Percentiles rank a stretch among this genome's conserved stretches.
Evolutionary conservation across 2,329 filamentous ascomycete genomes (phyloP).

Genomic region (Aspergillus viridinutans): DNA sequence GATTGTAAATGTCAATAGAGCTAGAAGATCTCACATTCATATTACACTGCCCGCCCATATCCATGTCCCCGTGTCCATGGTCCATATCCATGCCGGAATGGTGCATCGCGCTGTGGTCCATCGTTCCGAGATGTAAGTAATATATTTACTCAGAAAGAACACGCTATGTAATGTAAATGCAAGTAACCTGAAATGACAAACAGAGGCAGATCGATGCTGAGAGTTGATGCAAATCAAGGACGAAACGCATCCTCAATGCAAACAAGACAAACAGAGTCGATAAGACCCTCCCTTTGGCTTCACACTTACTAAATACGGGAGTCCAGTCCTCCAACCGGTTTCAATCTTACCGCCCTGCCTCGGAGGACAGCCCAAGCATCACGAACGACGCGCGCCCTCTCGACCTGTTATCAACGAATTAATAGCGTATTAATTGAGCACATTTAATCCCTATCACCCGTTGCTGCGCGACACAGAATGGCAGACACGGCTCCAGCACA

Average conservation of each 20-base stretch:
- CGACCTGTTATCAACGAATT: background rate
- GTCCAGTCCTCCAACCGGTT: background rate
- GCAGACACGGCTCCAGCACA: constrained; percentile 15
- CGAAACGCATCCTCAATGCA: constrained; percentile 19
- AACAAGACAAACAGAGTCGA: constrained; percentile 33
- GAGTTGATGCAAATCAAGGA: constrained; percentile 7
- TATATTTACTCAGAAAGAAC: background rate
- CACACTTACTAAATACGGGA: background rate
- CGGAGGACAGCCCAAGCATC: background rate
- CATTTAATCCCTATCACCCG: no score
- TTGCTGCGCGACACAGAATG: constrained; percentile 23
- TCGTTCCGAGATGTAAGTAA: constrained; percentile 3
- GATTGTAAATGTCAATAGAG: background rate
- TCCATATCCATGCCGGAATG: constrained; percentile 39
- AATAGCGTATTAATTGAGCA: background rate
- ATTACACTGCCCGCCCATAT: constrained; percentile 67
- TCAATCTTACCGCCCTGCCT: background rate
- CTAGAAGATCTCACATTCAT: constrained; percentile 69
- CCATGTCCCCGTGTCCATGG: constrained; percentile 50
- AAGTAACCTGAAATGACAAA: background rate
- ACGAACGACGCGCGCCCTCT: background rate
- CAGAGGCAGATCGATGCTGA: background rate
- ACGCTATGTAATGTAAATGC: background rate
- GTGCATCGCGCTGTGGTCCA: constrained; percentile 37
- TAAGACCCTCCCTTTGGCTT: constrained; percentile 14